A percentile compares a stretch with the other conserved stretches of the same genome.
Conservation (phyloP, 2,329 filamentous ascomycete species). For the Didymella pinodella region DNA sequence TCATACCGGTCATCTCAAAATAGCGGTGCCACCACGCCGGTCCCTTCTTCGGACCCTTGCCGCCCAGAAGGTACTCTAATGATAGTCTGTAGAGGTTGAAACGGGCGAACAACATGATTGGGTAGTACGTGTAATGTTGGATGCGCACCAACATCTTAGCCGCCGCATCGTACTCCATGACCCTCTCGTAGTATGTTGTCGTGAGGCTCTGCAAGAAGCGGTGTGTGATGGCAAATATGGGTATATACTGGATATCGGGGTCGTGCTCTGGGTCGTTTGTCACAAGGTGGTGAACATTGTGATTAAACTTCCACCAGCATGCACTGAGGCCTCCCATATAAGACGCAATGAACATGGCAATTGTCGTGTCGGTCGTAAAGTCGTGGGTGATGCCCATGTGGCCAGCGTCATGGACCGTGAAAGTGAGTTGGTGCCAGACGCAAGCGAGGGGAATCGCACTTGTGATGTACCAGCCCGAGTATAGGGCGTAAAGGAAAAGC, state of each 20-base stretch:
- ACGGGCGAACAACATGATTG: constrained; percentile 70
- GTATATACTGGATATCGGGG: constrained; percentile 84
- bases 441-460: constrained; percentile 79
- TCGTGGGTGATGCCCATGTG: constrained; percentile 97
- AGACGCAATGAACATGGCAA: constrained; percentile 90
- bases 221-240: constrained; percentile 72
- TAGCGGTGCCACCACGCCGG: constrained; percentile 73
- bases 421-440: constrained; percentile 95
- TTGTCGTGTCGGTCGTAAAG: constrained; percentile 81
- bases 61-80: constrained; percentile 69
- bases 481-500: constrained; percentile 62
- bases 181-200: constrained; percentile 71
- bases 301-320: constrained; percentile 96
- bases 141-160: constrained; percentile 67
- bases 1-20: constrained; percentile 69
- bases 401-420: constrained; percentile 91
- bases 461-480: constrained; percentile 56
- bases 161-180: constrained; percentile 68
- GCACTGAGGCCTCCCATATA: constrained; percentile 88
- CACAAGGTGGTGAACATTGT: constrained; percentile 96
- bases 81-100: constrained; percentile 77
- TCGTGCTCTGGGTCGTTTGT: constrained; percentile 96
- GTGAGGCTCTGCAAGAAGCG: constrained; percentile 70
- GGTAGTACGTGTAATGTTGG: constrained; percentile 74
- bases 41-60: constrained; percentile 63